Conservation (phyloP, 306 rosid genomes). For the Prunus mongolica region DNA sequence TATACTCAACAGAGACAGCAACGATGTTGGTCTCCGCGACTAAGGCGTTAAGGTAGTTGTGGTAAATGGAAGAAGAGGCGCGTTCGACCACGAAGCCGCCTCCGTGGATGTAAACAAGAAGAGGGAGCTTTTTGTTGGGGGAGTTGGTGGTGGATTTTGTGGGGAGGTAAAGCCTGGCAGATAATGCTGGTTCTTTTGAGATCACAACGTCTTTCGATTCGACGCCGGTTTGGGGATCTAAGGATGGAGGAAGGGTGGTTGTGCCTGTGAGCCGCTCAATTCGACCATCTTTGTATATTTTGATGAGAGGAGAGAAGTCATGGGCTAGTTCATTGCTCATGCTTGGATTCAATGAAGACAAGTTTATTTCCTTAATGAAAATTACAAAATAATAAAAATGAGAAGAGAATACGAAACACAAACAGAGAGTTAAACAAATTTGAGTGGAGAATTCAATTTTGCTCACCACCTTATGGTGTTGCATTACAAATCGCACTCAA, state of each 20-base stretch:
- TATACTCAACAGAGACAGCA: slow-evolving; percentile 42
- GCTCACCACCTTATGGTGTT: not conserved
- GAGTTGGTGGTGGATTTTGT: slow-evolving; percentile 20
- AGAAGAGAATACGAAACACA: not conserved
- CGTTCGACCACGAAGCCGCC: slow-evolving; percentile 50
- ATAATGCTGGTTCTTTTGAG: slow-evolving; percentile 35
- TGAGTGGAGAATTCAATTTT: not conserved
- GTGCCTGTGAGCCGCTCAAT: slow-evolving; percentile 41
- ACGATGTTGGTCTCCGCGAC: slow-evolving; percentile 32
- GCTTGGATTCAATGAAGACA: not conserved
- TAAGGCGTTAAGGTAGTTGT: slow-evolving; percentile 32
- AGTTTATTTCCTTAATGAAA: not conserved
- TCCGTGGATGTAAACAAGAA: slow-evolving; percentile 65
- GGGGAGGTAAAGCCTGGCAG: slow-evolving; percentile 55
- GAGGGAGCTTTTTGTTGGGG: slow-evolving; percentile 32
- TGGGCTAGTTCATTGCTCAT: slow-evolving; percentile 21
- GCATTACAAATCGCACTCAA: not conserved
- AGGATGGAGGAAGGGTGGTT: slow-evolving; percentile 36
- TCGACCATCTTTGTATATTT: slow-evolving; percentile 58
- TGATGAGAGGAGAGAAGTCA: slow-evolving; percentile 35
- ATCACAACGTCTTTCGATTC: slow-evolving; percentile 51
- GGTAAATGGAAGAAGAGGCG: slow-evolving; percentile 40
- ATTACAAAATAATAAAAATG: no score
- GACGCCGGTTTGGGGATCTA: slow-evolving; percentile 35
- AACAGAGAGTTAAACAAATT: not conserved